Conservation (phyloP, 495 filamentous ascomycete genomes). For the Pyrenula aspistea region DNA sequence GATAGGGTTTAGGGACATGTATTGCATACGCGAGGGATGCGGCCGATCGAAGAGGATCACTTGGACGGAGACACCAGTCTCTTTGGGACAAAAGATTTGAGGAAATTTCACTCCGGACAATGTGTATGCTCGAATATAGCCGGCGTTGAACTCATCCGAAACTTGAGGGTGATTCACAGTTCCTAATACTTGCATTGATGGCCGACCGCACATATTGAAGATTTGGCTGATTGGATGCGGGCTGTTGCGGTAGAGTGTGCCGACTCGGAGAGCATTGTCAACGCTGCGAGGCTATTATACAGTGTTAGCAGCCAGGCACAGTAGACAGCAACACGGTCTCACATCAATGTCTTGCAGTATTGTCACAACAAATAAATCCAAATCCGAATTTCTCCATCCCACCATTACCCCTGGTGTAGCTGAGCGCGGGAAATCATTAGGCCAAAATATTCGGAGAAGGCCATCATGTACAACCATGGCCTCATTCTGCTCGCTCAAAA, state of each 20-base stretch:
- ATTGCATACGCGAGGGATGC: slow-evolving; percentile 84
- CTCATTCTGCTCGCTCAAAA: slow-evolving; percentile 74
- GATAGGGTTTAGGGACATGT: slow-evolving; percentile 84
- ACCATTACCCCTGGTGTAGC: slow-evolving; percentile 73
- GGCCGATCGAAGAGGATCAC: slow-evolving; percentile 82
- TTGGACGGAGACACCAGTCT: slow-evolving; percentile 56
- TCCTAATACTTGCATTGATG: slow-evolving; percentile 77
- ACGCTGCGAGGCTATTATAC: slow-evolving; percentile 52
- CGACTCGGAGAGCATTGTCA: slow-evolving; percentile 74
- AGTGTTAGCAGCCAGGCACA: not conserved
- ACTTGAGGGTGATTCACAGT: slow-evolving; percentile 49
- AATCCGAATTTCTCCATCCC: slow-evolving; percentile 86
- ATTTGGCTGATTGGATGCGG: slow-evolving; percentile 72
- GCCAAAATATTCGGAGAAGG: slow-evolving; percentile 97
- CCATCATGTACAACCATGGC: slow-evolving; percentile 74
- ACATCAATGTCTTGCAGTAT: slow-evolving; percentile 90
- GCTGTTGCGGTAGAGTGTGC: slow-evolving; percentile 71
- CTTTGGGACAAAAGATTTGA: slow-evolving; percentile 55
- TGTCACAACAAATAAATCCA: slow-evolving; percentile 81
- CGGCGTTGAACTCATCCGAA: slow-evolving; percentile 45
- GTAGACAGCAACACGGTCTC: slow-evolving; percentile 9
- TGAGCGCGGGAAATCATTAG: slow-evolving; percentile 66
- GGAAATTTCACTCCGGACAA: slow-evolving; percentile 46
- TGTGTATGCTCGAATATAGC: slow-evolving; percentile 59
- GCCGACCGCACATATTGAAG: slow-evolving; percentile 70